phyloP scores from a whole-genome alignment of 108 stramenopile genomes.

The Cylindrotheca fusiformis region DNA sequence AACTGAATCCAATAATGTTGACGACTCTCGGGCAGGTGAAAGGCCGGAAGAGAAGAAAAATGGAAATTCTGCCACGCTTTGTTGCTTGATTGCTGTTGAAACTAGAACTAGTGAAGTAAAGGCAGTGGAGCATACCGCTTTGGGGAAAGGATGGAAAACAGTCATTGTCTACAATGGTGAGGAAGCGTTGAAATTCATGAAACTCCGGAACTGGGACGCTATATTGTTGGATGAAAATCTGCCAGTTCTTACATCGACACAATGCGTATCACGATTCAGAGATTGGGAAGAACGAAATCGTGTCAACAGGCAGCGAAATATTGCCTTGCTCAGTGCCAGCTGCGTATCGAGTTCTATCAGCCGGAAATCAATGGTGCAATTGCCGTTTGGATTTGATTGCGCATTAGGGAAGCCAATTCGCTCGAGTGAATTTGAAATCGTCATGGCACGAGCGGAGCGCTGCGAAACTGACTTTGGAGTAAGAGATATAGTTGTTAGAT shows the following conservation, averaged over 20 bases:
- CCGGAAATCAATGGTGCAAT: constrained; percentile 12
- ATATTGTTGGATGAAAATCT: constrained; percentile 49
- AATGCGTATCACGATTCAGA: constrained; percentile 42
- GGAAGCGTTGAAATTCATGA: constrained; percentile 46
- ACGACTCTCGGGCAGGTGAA: neutral
- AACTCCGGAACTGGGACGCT: constrained; percentile 49
- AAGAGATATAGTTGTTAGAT: constrained; percentile 5
- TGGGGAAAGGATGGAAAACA: constrained; percentile 43
- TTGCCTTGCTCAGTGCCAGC: constrained; percentile 34
- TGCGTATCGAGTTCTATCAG: constrained; percentile 5
- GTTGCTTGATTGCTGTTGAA: constrained; percentile 25
- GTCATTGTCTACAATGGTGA: constrained; percentile 44
- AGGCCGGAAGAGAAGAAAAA: too few species aligned
- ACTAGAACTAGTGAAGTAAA: neutral
- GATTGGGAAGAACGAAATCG: constrained; percentile 53
- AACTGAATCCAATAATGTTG: neutral
- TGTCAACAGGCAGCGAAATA: constrained; percentile 37
- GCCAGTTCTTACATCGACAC: constrained; percentile 26
- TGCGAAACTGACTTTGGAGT: constrained; percentile 5
- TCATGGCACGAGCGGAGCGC: constrained; percentile 12
- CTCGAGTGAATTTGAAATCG: constrained; percentile 16
- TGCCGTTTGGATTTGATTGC: constrained; percentile 47
- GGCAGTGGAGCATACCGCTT: constrained; percentile 6
- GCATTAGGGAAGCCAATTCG: constrained; percentile 41
- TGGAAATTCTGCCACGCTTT: constrained; percentile 7